phyloP scores from a whole-genome alignment of 306 rosid species.

The Vachellia pachyceras region DNA sequence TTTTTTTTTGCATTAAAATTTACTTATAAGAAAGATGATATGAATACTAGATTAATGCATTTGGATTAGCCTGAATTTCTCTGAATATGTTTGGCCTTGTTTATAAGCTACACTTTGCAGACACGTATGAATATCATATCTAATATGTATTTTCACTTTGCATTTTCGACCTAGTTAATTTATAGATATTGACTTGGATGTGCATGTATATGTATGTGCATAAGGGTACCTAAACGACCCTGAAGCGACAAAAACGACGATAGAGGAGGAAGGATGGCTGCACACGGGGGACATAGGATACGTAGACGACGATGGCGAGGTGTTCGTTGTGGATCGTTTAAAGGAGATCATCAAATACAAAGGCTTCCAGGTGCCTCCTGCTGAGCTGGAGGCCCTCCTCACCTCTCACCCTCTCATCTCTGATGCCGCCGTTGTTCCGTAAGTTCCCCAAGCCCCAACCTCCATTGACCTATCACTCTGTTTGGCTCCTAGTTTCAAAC shows the following conservation, averaged over 20 bases:
- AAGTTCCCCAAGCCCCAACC: background rate
- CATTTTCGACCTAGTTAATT: too few species aligned
- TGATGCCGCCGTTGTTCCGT: conserved; percentile 86
- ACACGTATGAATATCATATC: too few species aligned
- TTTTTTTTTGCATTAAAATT: too few species aligned
- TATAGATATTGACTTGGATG: background rate
- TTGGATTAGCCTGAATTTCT: too few species aligned
- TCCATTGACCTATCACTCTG: too few species aligned
- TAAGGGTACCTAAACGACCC: conserved; percentile 77
- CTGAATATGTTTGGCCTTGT: too few species aligned
- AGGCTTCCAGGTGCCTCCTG: conserved; percentile 92
- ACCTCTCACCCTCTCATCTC: conserved; percentile 66
- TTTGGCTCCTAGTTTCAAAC: too few species aligned
- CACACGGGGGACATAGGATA: conserved; percentile 84
- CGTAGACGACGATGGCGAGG: conserved; percentile 65
- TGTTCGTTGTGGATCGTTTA: conserved; percentile 80
- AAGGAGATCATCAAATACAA: conserved; percentile 88
- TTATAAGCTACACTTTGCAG: too few species aligned
- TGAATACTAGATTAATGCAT: too few species aligned
- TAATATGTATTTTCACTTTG: too few species aligned
- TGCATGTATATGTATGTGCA: background rate
- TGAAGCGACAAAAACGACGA: conserved; percentile 68
- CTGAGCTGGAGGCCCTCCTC: conserved; percentile 83
- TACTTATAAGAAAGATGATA: too few species aligned
- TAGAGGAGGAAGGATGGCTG: conserved; percentile 83